Evolutionary conservation across 345 rosid species (phyloP).

Genomic region (Conringia planisiliqua): DNA sequence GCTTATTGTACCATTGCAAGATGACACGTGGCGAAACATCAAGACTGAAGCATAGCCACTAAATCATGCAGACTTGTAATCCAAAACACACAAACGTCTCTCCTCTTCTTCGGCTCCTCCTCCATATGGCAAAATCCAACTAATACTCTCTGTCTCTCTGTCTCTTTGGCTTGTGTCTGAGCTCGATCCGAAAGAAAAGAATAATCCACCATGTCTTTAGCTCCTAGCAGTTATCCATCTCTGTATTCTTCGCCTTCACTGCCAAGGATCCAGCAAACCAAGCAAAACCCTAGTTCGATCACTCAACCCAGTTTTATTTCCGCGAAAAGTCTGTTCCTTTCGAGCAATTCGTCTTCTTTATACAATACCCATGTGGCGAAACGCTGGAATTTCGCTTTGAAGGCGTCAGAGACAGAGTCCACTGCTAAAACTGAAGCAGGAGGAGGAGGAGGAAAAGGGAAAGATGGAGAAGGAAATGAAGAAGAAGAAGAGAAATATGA

Average conservation of each 20-base stretch:
- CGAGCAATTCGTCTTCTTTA: conserved; percentile 28
- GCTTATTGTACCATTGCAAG: conserved; percentile 13
- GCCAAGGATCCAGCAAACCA: conserved; percentile 38
- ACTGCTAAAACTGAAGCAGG: conserved; percentile 37
- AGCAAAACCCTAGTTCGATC: conserved; percentile 35
- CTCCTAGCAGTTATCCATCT: conserved; percentile 49
- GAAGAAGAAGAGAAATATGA: conserved; percentile 51
- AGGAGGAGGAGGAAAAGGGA: conserved; percentile 28
- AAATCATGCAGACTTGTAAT: conserved; percentile 33
- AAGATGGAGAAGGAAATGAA: conserved; percentile 28
- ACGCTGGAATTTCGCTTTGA: conserved; percentile 34
- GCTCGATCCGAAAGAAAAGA: not conserved
- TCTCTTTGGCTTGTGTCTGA: conserved; percentile 26
- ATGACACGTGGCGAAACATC: conserved; percentile 36
- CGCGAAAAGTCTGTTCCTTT: conserved; percentile 30
- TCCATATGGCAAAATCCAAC: conserved; percentile 12
- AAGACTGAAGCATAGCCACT: conserved; percentile 40
- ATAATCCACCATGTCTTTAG: conserved; percentile 52
- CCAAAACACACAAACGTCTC: conserved; percentile 30
- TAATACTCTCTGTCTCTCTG: not conserved
- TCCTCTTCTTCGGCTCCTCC: not conserved
- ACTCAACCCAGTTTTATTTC: conserved; percentile 31
- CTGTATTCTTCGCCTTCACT: conserved; percentile 56
- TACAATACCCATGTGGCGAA: conserved; percentile 43
- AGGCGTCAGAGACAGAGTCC: conserved; percentile 65